These are phyloP conservation scores for Colletotrichum tropicicola DNA, from an alignment of 2,329 filamentous ascomycete genomes.

Conservation along the genomic window DNA sequence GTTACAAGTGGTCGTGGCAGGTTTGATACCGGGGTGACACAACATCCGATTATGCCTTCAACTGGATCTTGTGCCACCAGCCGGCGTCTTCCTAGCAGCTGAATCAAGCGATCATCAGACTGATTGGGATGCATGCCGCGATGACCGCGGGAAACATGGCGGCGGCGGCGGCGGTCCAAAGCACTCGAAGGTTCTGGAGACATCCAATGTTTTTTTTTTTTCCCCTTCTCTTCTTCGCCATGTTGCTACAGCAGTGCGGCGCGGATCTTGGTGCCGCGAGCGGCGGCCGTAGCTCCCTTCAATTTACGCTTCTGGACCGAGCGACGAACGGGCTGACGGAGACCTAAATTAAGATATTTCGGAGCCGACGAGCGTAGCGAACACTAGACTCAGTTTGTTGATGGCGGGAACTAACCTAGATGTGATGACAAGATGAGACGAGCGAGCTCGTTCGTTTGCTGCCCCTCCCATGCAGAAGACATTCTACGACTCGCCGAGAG, in stretches of 20 bases:
- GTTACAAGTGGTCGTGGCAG: neutral
- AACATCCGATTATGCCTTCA: neutral
- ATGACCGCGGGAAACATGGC: neutral
- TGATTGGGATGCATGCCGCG: too few relatives aligned
- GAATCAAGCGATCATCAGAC: too few relatives aligned
- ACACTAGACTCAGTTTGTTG: too few relatives aligned
- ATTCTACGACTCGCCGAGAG: too few relatives aligned
- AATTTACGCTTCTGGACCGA: neutral
- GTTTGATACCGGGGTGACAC: neutral
- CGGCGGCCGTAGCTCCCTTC: constrained; percentile 5
- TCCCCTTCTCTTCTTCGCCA: neutral
- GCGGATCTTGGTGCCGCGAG: neutral
- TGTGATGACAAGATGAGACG: too few relatives aligned
- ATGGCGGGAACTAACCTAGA: too few relatives aligned
- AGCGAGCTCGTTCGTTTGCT: too few relatives aligned
- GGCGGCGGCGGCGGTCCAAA: neutral
- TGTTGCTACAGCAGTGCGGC: neutral
- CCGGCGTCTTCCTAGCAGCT: neutral
- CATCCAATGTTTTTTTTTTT: too few relatives aligned
- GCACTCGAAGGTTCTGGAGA: neutral
- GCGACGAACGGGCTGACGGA: neutral
- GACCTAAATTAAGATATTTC: constrained; percentile 7
- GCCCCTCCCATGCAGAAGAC: neutral
- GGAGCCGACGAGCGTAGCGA: neutral
- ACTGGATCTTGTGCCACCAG: neutral